Percentiles rank a stretch among this genome's conserved stretches.
Conservation (phyloP, 148 eudicot species). For the Linanthus parryae region DNA sequence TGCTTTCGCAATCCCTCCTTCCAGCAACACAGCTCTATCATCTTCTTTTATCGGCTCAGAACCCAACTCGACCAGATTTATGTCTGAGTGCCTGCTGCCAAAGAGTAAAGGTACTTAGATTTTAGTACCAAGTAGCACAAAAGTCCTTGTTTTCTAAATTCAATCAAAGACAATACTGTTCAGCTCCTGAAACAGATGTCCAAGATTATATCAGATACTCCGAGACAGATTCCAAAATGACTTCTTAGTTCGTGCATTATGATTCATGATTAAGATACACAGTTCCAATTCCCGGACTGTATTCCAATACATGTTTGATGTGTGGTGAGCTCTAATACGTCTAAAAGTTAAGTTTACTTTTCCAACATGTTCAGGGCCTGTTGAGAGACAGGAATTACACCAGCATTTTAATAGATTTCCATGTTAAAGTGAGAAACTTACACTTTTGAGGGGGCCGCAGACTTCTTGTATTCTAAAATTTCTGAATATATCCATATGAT, state of each 20-base stretch:
- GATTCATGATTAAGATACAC: not conserved
- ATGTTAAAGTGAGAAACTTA: conserved; percentile 24
- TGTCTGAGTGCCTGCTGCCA: conserved; percentile 56
- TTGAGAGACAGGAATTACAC: not conserved
- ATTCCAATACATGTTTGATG: too few relatives aligned
- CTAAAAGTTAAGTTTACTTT: not conserved
- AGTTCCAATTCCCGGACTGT: not conserved
- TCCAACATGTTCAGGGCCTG: not conserved
- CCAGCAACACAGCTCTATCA: conserved; percentile 62
- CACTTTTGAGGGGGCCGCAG: conserved; percentile 36
- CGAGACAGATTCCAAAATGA: not conserved
- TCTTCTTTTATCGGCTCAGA: conserved; percentile 55
- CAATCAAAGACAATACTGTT: not conserved
- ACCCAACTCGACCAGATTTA: conserved; percentile 55
- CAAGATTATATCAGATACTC: not conserved
- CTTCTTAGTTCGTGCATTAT: not conserved
- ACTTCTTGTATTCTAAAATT: conserved; percentile 54
- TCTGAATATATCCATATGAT: conserved; percentile 75
- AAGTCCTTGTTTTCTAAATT: not conserved
- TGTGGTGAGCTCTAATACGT: not conserved
- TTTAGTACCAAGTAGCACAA: not conserved
- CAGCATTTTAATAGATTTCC: not conserved
- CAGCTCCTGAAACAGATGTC: not conserved
- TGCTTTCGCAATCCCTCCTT: too few relatives aligned
- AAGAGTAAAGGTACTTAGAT: not conserved